Conservation (phyloP, 495 filamentous ascomycete genomes). For the Terfezia claveryi region DNA sequence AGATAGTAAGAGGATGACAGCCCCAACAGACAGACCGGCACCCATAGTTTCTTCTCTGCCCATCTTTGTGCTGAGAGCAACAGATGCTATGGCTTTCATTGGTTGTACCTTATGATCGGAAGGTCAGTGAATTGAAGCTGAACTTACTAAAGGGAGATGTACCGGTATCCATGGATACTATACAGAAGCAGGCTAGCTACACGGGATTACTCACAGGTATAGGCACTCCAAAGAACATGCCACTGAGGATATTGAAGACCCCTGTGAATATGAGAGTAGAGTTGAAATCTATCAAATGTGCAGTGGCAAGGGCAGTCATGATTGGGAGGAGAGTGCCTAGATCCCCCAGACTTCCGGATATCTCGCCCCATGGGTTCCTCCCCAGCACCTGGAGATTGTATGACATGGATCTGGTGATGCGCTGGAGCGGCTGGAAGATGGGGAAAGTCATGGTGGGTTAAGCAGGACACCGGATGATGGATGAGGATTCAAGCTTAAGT, state of each 20-base stretch:
- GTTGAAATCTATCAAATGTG: conserved; percentile 46
- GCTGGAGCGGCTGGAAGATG: not conserved
- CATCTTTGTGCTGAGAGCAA: conserved; percentile 50
- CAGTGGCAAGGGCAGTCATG: conserved; percentile 35
- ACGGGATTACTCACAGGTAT: conserved; percentile 34
- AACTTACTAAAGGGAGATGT: too few species aligned
- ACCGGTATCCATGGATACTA: too few species aligned
- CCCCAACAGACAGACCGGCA: conserved; percentile 54
- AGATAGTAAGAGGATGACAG: conserved; percentile 51
- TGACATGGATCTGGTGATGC: not conserved
- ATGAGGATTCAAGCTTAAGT: too few species aligned
- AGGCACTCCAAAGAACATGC: conserved; percentile 62
- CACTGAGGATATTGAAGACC: conserved; percentile 63
- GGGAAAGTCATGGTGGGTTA: not conserved
- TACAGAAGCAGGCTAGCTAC: too few species aligned
- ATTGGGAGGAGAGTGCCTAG: conserved; percentile 78
- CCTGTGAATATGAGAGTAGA: conserved; percentile 76
- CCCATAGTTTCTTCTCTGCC: conserved; percentile 46
- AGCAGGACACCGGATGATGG: too few species aligned
- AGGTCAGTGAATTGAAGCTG: too few species aligned
- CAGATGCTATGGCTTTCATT: conserved; percentile 60
- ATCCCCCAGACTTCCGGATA: conserved; percentile 78
- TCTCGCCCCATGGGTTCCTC: conserved; percentile 45
- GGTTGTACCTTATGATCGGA: conserved; percentile 10
- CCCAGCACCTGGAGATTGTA: conserved; percentile 32